Conservation (phyloP, 2,329 filamentous ascomycete genomes). For the Colletotrichum sp. region DNA sequence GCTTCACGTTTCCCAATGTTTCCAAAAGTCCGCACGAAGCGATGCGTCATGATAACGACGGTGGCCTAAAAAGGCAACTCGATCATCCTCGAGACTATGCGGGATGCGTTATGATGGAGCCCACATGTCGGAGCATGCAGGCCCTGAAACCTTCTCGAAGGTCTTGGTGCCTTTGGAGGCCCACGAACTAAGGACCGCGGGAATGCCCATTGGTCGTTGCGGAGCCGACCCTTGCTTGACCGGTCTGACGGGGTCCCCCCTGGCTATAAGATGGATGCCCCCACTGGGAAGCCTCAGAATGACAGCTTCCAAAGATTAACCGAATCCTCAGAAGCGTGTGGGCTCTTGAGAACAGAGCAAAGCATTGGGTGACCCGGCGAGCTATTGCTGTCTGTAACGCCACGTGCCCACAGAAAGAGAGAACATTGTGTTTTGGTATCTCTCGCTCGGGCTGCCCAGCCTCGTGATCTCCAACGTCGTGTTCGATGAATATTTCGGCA, state of each 20-base stretch:
- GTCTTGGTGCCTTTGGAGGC: background rate
- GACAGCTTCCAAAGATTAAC: conserved; percentile 6
- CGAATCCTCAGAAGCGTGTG: conserved; percentile 5
- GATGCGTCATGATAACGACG: conserved; percentile 15
- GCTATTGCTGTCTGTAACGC: background rate
- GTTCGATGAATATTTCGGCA: background rate
- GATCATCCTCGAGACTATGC: conserved; percentile 16
- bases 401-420: conserved; percentile 8
- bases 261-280: background rate
- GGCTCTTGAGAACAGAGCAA: background rate
- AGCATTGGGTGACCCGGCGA: background rate
- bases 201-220: conserved; percentile 20
- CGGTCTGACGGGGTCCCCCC: background rate
- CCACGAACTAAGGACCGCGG: conserved; percentile 16
- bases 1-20: conserved; percentile 17
- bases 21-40: background rate
- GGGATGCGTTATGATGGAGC: conserved; percentile 7
- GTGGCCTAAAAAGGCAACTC: conserved; percentile 14
- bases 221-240: background rate
- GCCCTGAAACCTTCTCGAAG: conserved; percentile 26
- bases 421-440: background rate
- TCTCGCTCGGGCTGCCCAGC: background rate
- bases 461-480: background rate
- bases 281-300: conserved; percentile 15
- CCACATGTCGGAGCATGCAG: background rate